Percentiles rank a stretch among this genome's conserved stretches.
Conservation (phyloP, 148 eudicot species). For the Amaranthus palmeri region DNA sequence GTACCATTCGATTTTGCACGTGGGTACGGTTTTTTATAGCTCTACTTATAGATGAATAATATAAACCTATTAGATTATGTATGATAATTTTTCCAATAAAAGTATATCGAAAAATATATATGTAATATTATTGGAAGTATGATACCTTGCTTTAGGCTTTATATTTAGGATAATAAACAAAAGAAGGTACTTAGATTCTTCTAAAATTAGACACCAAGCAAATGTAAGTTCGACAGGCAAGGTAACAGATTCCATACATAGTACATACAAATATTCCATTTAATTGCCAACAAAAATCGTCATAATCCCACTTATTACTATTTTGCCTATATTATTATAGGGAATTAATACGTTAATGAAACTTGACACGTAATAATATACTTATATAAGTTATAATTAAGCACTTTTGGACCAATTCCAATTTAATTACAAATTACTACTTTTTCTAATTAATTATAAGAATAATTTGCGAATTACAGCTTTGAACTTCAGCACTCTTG, state of each 20-base stretch:
- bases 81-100: background rate
- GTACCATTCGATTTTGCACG: too few relatives aligned
- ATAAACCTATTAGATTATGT: background rate
- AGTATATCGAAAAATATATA: too few relatives aligned
- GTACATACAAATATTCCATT: constrained; percentile 18
- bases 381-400: background rate
- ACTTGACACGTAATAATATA: constrained; percentile 12
- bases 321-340: constrained; percentile 1
- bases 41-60: background rate
- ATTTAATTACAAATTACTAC: too few relatives aligned
- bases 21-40: too few relatives aligned
- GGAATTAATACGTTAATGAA: constrained; percentile 7
- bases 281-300: background rate
- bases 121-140: background rate
- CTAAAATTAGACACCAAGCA: constrained; percentile 9
- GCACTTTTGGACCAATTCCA: constrained; percentile 10
- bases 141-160: background rate
- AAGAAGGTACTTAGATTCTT: background rate
- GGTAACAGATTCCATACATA: constrained; percentile 12
- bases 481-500: too few relatives aligned
- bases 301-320: constrained; percentile 2
- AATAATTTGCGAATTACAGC: too few relatives aligned
- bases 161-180: background rate
- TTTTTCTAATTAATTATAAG: too few relatives aligned
- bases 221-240: constrained; percentile 23